Evolutionary conservation across 108 stramenopile genomes (phyloP), one percentile per base, ranked within the genome.

Genomic region (Conticribra weissflogii): DNA sequence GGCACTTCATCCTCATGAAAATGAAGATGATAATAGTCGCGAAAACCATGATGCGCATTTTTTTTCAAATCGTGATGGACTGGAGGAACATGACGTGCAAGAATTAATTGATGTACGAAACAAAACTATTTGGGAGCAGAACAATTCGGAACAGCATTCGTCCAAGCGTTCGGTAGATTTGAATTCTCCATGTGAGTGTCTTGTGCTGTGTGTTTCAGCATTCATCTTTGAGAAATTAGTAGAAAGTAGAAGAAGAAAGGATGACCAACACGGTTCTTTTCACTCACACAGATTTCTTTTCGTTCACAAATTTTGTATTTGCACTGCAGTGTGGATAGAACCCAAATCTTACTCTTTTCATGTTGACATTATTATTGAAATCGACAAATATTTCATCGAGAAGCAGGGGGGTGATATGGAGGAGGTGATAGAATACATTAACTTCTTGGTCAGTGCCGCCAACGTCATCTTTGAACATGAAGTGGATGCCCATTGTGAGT

Each of bases 381-480:
- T 76, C 22, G 75, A 76, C 51, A 50, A 54, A 4, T 29, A 51
- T 19, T 76, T 76, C 17, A 63, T 76, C 19, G 62, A 70, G 30
- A 52, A 21, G 3, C 75, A 76, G 41, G 75, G 75, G 15, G 32
- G 63, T 9, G 12, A 41, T 21, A 16, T 50, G 1, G 54, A 56
- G 32, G 19, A 30, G 2, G 75, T 68, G 17, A 32, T 76, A 1
- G 68, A 70, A 70, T 76, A 76, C 32, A 70, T 76, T 41, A 71
- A 70, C 18, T 55, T 76, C 22, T 49, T 76, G 44, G 69, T 70
- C 22, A 58, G 64, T 36, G 68, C 69, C 15, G 36, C 69, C 5
- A 76, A 76, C 44, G 15, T 76, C 15, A 49, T 76, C 3, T 54
- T 64, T 32, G 75, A 76, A 63, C 54, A 76, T 48, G 75, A 76